Evolutionary conservation across 2,329 filamentous ascomycete genomes (phyloP).

Genomic region (Scedosporium minutisporum): DNA sequence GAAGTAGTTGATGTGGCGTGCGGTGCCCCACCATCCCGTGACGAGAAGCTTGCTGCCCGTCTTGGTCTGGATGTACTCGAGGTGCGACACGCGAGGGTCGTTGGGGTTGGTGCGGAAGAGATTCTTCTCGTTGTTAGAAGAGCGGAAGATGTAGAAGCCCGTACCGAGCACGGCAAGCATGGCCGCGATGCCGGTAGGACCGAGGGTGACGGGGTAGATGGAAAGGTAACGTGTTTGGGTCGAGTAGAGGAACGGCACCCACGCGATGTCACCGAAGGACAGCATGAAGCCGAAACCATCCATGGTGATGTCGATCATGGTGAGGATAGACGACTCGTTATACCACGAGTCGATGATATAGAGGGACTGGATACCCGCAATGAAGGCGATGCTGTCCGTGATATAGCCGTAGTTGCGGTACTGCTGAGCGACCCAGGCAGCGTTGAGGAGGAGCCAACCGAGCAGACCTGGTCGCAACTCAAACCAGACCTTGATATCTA

Average conservation of each 20-base stretch:
- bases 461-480: conserved; percentile 89
- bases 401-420: conserved; percentile 76
- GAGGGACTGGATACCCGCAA: conserved; percentile 65
- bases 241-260: conserved; percentile 86
- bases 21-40: conserved; percentile 87
- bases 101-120: conserved; percentile 79
- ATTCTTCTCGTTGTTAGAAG: conserved; percentile 94
- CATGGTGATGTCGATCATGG: conserved; percentile 86
- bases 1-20: conserved; percentile 90
- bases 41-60: conserved; percentile 71
- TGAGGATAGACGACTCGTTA: conserved; percentile 82
- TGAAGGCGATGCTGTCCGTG: conserved; percentile 76
- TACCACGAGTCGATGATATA: conserved; percentile 80
- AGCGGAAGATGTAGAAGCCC: conserved; percentile 88
- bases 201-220: conserved; percentile 71
- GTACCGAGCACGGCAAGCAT: conserved; percentile 58
- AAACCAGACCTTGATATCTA: conserved; percentile 85
- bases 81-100: conserved; percentile 67
- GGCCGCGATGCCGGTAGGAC: conserved; percentile 51
- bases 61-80: conserved; percentile 79
- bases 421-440: conserved; percentile 77
- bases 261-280: conserved; percentile 81
- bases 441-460: conserved; percentile 78
- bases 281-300: conserved; percentile 97
- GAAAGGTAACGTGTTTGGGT: conserved; percentile 78